phyloP scores from a whole-genome alignment of 2,329 filamentous ascomycete species.

The Cladophialophora immunda region DNA sequence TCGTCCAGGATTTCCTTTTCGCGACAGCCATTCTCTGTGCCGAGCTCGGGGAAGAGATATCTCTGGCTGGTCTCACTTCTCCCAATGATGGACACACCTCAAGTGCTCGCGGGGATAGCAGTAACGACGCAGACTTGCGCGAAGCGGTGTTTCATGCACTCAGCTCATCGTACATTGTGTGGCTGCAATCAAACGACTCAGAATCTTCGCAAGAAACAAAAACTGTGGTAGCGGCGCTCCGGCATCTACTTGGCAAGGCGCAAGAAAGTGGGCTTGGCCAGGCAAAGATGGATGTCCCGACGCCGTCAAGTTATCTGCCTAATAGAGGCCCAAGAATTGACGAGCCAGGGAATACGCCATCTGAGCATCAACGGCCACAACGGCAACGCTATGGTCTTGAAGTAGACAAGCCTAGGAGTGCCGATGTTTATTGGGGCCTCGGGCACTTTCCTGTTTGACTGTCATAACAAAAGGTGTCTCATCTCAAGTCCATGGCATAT shows the following conservation, averaged over 20 bases:
- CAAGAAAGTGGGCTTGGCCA: constrained; percentile 21
- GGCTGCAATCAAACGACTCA: constrained; percentile 29
- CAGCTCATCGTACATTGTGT: constrained; percentile 31
- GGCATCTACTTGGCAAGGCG: constrained; percentile 23
- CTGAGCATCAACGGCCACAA: not conserved
- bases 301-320: not conserved
- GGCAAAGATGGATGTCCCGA: not conserved
- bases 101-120: not conserved
- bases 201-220: constrained; percentile 27
- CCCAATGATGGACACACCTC: not conserved
- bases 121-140: not conserved
- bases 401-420: not conserved
- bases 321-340: not conserved
- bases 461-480: not conserved
- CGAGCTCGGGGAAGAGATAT: constrained; percentile 48
- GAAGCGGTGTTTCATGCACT: constrained; percentile 23
- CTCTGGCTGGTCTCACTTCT: not conserved
- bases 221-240: constrained; percentile 19
- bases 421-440: constrained; percentile 16
- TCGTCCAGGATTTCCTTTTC: constrained; percentile 58
- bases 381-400: too few species aligned
- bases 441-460: constrained; percentile 25
- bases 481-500: not conserved
- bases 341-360: not conserved
- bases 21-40: constrained; percentile 59